Percentiles rank a stretch among this genome's conserved stretches.
Conservation (phyloP, 306 rosid genomes). For the Cercis canadensis region DNA sequence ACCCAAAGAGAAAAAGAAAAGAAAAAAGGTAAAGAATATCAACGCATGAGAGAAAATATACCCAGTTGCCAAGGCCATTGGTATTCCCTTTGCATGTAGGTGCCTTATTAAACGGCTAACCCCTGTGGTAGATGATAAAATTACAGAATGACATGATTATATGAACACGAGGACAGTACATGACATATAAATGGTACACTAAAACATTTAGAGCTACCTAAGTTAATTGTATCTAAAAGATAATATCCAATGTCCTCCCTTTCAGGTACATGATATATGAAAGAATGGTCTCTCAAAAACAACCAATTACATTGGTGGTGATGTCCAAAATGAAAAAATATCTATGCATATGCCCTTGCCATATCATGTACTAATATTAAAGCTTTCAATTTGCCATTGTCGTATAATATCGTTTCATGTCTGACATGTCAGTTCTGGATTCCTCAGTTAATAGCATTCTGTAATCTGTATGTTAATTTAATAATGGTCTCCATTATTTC, state of each 20-base stretch:
- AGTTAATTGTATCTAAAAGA: background rate
- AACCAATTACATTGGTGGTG: background rate
- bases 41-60: constrained; percentile 28
- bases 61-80: constrained; percentile 89
- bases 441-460: background rate
- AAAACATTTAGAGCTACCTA: background rate
- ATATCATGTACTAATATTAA: background rate
- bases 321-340: background rate
- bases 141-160: constrained; percentile 16
- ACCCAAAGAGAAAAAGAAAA: no score
- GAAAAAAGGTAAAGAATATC: no score
- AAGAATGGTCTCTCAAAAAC: background rate
- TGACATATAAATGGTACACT: constrained; percentile 7
- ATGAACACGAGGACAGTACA: constrained; percentile 1
- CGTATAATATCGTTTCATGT: background rate
- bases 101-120: constrained; percentile 73
- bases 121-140: constrained; percentile 52
- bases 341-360: background rate
- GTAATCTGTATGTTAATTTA: background rate
- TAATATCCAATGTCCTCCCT: background rate
- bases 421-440: background rate
- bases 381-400: background rate
- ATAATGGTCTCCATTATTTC: background rate
- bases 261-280: background rate
- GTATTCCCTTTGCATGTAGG: constrained; percentile 82